Conservation (phyloP, 257 asterid species). For the Scutellaria galericulata region DNA sequence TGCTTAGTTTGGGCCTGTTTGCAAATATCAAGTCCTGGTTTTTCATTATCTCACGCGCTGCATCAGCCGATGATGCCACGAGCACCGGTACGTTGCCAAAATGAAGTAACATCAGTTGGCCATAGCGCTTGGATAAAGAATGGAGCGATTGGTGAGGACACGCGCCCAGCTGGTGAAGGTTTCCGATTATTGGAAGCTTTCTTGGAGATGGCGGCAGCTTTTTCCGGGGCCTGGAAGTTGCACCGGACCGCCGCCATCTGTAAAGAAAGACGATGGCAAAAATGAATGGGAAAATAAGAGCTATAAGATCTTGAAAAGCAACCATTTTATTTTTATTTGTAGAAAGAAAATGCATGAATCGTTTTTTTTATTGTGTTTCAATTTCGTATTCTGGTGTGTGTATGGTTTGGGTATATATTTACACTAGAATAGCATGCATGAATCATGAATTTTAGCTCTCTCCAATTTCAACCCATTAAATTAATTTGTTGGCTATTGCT, state of each 20-base stretch:
- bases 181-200: constrained; percentile 53
- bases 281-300: neutral
- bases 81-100: constrained; percentile 48
- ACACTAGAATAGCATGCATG: no score
- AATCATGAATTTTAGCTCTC: no score
- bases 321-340: no score
- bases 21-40: constrained; percentile 46
- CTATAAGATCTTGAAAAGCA: neutral
- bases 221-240: neutral
- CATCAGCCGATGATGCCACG: constrained; percentile 46
- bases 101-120: constrained; percentile 52
- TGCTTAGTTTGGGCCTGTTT: constrained; percentile 43
- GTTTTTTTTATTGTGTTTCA: no score
- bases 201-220: constrained; percentile 49
- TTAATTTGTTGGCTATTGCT: no score
- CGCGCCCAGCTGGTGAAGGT: constrained; percentile 48
- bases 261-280: neutral
- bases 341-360: no score
- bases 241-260: neutral
- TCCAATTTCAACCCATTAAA: no score
- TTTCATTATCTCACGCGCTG: constrained; percentile 52
- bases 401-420: no score
- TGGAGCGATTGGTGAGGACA: constrained; percentile 52
- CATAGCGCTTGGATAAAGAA: constrained; percentile 41
- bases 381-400: no score